A percentile compares a stretch with the other conserved stretches of the same genome.
phyloP scores from a whole-genome alignment of 345 rosid genomes.

The Hypericum perforatum region DNA sequence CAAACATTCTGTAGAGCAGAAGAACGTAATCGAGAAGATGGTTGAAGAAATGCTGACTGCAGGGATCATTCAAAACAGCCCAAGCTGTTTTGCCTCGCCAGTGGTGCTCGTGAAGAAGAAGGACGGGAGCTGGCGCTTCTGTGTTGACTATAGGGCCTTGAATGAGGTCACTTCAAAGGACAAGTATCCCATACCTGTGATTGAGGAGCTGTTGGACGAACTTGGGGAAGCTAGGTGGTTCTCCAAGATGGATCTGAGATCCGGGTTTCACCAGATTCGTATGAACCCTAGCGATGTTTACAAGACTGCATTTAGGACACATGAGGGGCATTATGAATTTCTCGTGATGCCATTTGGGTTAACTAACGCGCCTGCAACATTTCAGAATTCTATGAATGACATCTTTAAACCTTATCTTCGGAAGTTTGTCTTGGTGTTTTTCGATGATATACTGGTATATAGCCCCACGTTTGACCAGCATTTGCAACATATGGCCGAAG shows the following conservation, averaged over 20 bases:
- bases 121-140: background rate
- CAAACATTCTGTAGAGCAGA: background rate
- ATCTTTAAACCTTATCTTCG: background rate
- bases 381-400: background rate
- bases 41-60: background rate
- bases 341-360: background rate
- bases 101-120: background rate
- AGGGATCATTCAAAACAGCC: background rate
- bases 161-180: background rate
- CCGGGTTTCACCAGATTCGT: background rate
- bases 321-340: conserved; percentile 1
- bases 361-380: background rate
- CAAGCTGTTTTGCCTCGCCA: background rate
- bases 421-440: conserved; percentile 1
- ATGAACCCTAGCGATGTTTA: background rate
- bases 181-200: background rate
- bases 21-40: background rate
- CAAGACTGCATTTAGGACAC: background rate
- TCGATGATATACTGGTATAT: background rate
- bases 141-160: background rate
- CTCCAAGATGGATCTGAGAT: background rate
- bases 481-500: background rate
- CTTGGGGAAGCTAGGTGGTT: background rate
- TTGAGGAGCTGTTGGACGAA: conserved; percentile 1
- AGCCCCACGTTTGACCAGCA: background rate